These are phyloP conservation scores for Gentiana straminea DNA, from an alignment of 257 asterid genomes.

Conservation along the genomic window DNA sequence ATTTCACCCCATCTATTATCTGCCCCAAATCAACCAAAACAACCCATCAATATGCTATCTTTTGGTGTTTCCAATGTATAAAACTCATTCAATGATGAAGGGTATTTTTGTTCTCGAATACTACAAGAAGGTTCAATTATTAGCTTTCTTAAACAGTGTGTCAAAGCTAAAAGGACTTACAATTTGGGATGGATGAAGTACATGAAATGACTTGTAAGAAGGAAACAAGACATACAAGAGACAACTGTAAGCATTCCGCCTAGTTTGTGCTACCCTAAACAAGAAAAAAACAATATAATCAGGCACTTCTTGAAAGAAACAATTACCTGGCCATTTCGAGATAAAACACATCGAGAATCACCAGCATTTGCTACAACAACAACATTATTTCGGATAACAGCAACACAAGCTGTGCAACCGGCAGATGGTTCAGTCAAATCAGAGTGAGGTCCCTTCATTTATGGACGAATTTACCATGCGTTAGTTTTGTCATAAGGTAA, in stretches of 20 bases:
- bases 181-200: no score
- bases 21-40: no score
- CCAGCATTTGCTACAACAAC: constrained; percentile 91
- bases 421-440: constrained; percentile 66
- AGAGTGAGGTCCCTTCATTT: constrained; percentile 43
- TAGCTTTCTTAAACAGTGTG: no score
- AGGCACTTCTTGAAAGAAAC: constrained; percentile 1
- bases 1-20: no score
- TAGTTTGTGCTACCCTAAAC: background rate
- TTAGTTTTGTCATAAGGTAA: constrained; percentile 7
- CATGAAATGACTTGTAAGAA: background rate
- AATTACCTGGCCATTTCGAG: constrained; percentile 68
- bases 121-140: no score
- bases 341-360: constrained; percentile 85
- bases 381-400: constrained; percentile 44
- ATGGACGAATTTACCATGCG: constrained; percentile 9
- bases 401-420: constrained; percentile 89
- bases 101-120: no score
- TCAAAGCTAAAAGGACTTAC: no score
- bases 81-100: no score
- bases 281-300: background rate
- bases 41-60: no score
- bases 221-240: background rate
- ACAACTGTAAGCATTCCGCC: no score
- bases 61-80: no score